Evolutionary conservation across 2,329 filamentous ascomycete genomes (phyloP).

Genomic region (Fusarium heterosporum): DNA sequence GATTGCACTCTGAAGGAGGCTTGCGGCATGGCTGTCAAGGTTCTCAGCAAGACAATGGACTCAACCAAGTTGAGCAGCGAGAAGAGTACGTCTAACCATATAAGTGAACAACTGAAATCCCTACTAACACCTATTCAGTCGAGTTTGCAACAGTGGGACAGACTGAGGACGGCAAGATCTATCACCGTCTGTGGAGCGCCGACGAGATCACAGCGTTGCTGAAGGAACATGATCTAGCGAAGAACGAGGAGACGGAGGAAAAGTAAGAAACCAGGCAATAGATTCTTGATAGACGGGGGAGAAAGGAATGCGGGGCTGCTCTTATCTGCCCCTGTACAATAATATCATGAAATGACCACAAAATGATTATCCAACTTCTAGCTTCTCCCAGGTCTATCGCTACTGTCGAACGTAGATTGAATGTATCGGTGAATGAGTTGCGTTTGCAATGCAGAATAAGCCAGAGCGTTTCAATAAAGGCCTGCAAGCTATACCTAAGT

Average conservation of each 20-base stretch:
- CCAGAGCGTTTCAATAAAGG: constrained; percentile 19
- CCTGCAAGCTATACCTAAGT: constrained; percentile 43
- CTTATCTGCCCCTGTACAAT: constrained; percentile 48
- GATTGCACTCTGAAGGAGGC: constrained; percentile 96
- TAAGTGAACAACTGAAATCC: background rate
- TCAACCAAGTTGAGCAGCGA: constrained; percentile 98
- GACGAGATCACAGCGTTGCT: constrained; percentile 95
- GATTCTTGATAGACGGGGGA: constrained; percentile 47
- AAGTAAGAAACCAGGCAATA: constrained; percentile 57
- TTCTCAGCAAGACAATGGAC: constrained; percentile 99
- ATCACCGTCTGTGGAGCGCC: constrained; percentile 96
- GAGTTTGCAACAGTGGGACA: constrained; percentile 98
- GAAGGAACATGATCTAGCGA: constrained; percentile 95
- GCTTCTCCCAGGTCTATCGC: constrained; percentile 26
- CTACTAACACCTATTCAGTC: constrained; percentile 65
- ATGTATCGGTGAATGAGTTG: constrained; percentile 11
- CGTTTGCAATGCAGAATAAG: constrained; percentile 22
- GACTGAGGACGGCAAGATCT: constrained; percentile 95
- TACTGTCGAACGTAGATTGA: constrained; percentile 1
- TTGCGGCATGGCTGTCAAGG: constrained; percentile 97
- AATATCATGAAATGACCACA: constrained; percentile 49
- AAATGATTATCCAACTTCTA: constrained; percentile 25
- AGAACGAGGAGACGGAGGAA: constrained; percentile 79
- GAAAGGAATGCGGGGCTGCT: constrained; percentile 40
- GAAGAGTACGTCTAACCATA: constrained; percentile 78